These are phyloP conservation scores for Pythium periplocum DNA, from an alignment of 352 stramenopile genomes.

Conservation along the genomic window DNA sequence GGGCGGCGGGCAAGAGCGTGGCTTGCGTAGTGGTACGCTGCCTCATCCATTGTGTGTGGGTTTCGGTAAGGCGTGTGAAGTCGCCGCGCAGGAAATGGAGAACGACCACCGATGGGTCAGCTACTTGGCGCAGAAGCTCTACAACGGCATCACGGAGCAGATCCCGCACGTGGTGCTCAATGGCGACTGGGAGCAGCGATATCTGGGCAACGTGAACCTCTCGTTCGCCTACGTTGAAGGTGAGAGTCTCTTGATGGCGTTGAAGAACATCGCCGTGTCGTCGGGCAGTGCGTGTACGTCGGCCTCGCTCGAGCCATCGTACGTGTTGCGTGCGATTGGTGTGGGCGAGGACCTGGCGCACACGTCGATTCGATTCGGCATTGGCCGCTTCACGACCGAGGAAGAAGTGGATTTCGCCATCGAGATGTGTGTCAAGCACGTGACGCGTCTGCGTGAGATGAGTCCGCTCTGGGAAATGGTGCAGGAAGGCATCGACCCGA, in stretches of 20 bases:
- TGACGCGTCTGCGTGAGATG: constrained; percentile 97
- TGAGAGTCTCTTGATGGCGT: constrained; percentile 98
- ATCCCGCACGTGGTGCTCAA: constrained; percentile 96
- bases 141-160: constrained; percentile 72
- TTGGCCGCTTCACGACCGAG: constrained; percentile 98
- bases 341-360: constrained; percentile 99
- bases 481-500: constrained; percentile 99
- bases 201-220: constrained; percentile 98
- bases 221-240: constrained; percentile 99
- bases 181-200: constrained; percentile 91
- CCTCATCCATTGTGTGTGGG: constrained; percentile 76
- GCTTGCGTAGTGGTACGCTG: constrained; percentile 90
- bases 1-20: constrained; percentile 97
- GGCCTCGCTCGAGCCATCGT: constrained; percentile 97
- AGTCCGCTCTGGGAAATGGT: constrained; percentile 99
- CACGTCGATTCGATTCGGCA: constrained; percentile 96
- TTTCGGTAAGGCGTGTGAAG: constrained; percentile 89
- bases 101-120: constrained; percentile 94
- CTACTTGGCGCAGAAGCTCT: constrained; percentile 93
- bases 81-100: constrained; percentile 94
- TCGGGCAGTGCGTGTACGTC: constrained; percentile 96
- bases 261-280: constrained; percentile 98
- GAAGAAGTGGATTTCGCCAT: constrained; percentile 97
- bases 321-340: constrained; percentile 97
- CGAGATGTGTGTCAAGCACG: constrained; percentile 93